Evolutionary conservation across 73 alveolate genomes (phyloP).

Genomic region (Paramecium sonneborni): DNA sequence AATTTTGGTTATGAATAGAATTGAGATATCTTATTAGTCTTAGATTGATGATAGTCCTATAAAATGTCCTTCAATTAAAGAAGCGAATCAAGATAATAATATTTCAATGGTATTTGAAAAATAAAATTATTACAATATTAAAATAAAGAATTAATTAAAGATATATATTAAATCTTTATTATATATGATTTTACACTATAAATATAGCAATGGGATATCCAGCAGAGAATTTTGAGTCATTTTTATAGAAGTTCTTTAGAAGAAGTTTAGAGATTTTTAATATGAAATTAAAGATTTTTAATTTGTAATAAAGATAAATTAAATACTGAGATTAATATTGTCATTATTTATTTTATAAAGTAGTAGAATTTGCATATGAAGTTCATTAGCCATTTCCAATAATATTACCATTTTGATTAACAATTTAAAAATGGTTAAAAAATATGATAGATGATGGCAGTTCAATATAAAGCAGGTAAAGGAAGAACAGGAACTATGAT

Average conservation of each 20-base stretch:
- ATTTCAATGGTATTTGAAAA: neutral
- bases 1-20: neutral
- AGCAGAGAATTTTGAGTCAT: constrained; percentile 80
- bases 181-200: constrained; percentile 73
- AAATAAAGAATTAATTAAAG: neutral
- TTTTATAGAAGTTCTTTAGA: constrained; percentile 80
- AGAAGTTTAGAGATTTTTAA: constrained; percentile 80
- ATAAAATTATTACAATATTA: neutral
- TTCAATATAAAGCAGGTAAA: constrained; percentile 98
- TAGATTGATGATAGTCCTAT: constrained; percentile 2
- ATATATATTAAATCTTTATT: neutral
- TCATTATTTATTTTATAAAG: constrained; percentile 13
- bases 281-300: constrained; percentile 77
- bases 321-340: constrained; percentile 52
- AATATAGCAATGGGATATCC: constrained; percentile 96
- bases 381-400: constrained; percentile 61
- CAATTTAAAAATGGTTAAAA: constrained; percentile 31
- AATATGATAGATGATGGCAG: constrained; percentile 81
- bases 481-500: constrained; percentile 98
- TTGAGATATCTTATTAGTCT: neutral
- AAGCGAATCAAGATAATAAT: neutral
- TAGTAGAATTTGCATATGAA: constrained; percentile 64
- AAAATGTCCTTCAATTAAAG: neutral
- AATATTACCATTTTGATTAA: constrained; percentile 35
- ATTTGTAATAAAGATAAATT: constrained; percentile 53